Evolutionary conservation across 192 early-diverging fungal genomes (phyloP).

Genomic region (Glomus cerebriforme): DNA sequence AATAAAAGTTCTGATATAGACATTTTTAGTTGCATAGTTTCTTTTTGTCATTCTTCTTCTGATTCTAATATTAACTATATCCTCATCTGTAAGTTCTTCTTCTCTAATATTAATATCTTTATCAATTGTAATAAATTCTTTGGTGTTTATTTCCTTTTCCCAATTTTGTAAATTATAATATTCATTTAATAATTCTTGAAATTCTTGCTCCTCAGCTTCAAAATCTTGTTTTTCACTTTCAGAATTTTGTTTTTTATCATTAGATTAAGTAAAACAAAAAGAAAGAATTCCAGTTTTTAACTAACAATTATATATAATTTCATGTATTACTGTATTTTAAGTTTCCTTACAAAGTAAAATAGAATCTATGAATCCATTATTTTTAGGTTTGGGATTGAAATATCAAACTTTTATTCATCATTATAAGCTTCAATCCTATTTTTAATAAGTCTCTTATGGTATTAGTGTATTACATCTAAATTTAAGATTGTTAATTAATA

Average conservation of each 20-base stretch:
- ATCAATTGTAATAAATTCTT: constrained; percentile 15
- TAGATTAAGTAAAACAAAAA: neutral
- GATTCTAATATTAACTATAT: neutral
- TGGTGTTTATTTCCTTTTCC: too few relatives aligned
- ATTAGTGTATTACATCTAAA: neutral
- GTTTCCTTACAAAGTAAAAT: neutral
- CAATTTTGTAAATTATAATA: neutral
- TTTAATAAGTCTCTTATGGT: neutral
- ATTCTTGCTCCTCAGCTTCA: neutral
- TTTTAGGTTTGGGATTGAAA: neutral
- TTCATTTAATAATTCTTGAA: constrained; percentile 1
- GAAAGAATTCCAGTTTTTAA: neutral
- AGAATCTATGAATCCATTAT: neutral
- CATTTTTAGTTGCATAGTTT: too few relatives aligned
- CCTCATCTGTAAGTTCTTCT: neutral
- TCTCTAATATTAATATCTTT: neutral
- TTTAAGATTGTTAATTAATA: too few relatives aligned
- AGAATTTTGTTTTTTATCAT: too few relatives aligned
- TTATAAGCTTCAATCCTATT: constrained; percentile 1
- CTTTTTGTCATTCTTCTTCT: too few relatives aligned
- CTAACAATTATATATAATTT: neutral
- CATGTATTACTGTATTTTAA: neutral
- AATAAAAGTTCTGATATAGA: too few relatives aligned
- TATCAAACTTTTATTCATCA: neutral
- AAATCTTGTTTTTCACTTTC: too few relatives aligned